These are phyloP conservation scores for Ophiosphaerella narmari DNA, from an alignment of 2,329 filamentous ascomycete species.

Conservation along the genomic window DNA sequence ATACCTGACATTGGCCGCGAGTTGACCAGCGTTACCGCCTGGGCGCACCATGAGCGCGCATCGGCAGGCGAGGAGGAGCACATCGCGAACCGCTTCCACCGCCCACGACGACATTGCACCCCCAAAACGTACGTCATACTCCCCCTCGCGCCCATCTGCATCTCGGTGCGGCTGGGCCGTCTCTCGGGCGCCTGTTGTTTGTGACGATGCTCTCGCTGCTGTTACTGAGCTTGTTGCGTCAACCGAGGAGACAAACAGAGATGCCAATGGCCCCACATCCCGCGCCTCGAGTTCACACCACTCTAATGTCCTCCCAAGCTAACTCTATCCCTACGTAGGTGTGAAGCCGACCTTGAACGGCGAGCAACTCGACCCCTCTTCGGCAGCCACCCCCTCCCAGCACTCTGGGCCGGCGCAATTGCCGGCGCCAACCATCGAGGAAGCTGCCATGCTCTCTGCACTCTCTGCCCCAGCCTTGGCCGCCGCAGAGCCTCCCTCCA, in stretches of 20 bases:
- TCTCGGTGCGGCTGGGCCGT: not conserved
- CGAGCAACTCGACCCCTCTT: conserved; percentile 23
- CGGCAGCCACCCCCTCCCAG: conserved; percentile 54
- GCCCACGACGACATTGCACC: conserved; percentile 21
- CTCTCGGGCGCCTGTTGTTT: not conserved
- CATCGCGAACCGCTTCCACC: conserved; percentile 40
- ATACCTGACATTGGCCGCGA: conserved; percentile 27
- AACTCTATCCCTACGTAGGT: conserved; percentile 15
- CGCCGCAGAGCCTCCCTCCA: conserved; percentile 16
- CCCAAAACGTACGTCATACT: conserved; percentile 26
- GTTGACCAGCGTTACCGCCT: conserved; percentile 32
- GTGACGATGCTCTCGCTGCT: conserved; percentile 10
- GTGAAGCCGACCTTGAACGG: conserved; percentile 15
- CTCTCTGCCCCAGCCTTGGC: conserved; percentile 28
- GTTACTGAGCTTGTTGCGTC: conserved; percentile 19
- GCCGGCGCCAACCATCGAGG: conserved; percentile 15
- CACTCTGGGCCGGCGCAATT: conserved; percentile 21
- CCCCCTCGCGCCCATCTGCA: not conserved
- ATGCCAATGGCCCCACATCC: conserved; percentile 15
- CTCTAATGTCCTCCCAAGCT: conserved; percentile 5
- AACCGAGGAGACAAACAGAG: conserved; percentile 17
- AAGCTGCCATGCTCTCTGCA: conserved; percentile 29
- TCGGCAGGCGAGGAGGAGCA: conserved; percentile 42
- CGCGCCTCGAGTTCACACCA: not conserved
- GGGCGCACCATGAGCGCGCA: conserved; percentile 50